Percentiles rank a stretch among this genome's conserved stretches.
These are phyloP conservation scores for Suaeda aralocaspica DNA, from an alignment of 148 eudicot genomes.

Conservation along the genomic window DNA sequence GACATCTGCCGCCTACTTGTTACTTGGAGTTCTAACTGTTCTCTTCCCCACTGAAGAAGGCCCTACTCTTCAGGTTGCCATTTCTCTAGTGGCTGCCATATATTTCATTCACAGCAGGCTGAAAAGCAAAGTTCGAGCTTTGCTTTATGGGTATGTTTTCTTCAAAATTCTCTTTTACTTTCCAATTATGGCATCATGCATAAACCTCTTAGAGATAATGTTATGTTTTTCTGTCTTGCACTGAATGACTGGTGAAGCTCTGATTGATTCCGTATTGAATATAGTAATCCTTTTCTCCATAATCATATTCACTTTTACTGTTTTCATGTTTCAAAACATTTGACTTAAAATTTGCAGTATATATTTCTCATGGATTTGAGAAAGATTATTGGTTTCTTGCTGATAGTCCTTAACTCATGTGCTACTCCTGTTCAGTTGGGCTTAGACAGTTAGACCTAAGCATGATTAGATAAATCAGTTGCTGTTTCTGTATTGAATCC, in stretches of 20 bases:
- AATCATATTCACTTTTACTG: neutral
- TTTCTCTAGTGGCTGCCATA: constrained; percentile 66
- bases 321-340: no score
- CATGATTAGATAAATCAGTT: neutral
- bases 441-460: neutral
- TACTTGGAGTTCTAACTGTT: constrained; percentile 74
- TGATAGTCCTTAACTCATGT: neutral
- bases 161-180: constrained; percentile 12
- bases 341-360: no score
- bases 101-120: constrained; percentile 74
- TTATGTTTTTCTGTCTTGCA: no score
- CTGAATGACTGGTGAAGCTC: neutral
- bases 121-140: constrained; percentile 66
- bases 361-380: no score
- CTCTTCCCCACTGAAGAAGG: constrained; percentile 97
- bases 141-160: constrained; percentile 79
- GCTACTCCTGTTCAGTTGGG: neutral
- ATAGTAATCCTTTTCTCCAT: neutral
- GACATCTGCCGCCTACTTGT: constrained; percentile 58
- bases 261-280: neutral
- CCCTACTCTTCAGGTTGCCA: constrained; percentile 91
- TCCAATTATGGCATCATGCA: neutral
- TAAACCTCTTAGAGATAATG: no score
- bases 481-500: neutral
- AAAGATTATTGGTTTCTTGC: neutral